phyloP scores from a whole-genome alignment of 2,329 filamentous ascomycete species.

The Xylaria sp. region DNA sequence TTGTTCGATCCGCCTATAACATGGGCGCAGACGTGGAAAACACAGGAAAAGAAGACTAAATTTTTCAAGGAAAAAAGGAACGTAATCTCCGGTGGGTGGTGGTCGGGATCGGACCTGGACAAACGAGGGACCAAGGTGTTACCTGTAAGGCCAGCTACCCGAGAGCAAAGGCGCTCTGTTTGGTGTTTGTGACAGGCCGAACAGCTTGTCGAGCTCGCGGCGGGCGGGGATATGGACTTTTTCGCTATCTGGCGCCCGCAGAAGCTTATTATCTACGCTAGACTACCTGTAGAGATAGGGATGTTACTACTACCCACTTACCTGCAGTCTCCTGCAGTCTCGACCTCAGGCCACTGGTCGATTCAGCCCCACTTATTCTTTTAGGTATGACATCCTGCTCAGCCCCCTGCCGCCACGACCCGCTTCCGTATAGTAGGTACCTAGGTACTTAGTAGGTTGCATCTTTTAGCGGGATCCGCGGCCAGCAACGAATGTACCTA shows the following conservation, averaged over 20 bases:
- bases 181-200: slow-evolving; percentile 9
- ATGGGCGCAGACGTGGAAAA: background rate
- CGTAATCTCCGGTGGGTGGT: slow-evolving; percentile 25
- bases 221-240: slow-evolving; percentile 11
- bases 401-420: background rate
- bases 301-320: background rate
- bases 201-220: slow-evolving; percentile 8
- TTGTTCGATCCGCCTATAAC: slow-evolving; percentile 3
- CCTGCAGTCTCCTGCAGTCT: slow-evolving; percentile 2
- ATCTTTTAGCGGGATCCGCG: background rate
- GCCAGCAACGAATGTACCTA: no score
- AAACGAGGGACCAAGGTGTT: slow-evolving; percentile 25
- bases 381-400: background rate
- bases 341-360: background rate
- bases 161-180: slow-evolving; percentile 23
- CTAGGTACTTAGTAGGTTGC: background rate
- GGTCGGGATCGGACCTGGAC: slow-evolving; percentile 24
- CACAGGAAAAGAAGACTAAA: slow-evolving; percentile 14
- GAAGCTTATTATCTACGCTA: background rate
- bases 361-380: background rate
- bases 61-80: slow-evolving; percentile 25
- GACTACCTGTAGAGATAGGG: slow-evolving; percentile 5
- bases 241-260: background rate
- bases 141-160: slow-evolving; percentile 7
- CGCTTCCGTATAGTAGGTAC: background rate